These are phyloP conservation scores for Tetrahymena elliotti DNA, from an alignment of 73 alveolate species.

Conservation along the genomic window DNA sequence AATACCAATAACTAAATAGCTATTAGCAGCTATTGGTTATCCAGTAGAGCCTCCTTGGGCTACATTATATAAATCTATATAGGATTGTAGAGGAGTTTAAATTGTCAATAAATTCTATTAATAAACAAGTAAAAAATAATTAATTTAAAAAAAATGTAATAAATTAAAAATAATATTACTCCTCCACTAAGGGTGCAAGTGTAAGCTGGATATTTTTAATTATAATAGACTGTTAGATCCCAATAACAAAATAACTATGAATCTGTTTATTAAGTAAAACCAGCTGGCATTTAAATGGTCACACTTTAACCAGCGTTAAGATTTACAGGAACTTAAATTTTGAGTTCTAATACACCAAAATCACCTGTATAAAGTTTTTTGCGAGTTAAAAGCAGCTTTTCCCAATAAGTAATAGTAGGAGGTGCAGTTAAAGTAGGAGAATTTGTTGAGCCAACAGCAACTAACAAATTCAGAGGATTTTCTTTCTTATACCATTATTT, in stretches of 20 bases:
- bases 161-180: neutral
- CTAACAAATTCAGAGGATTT: constrained; percentile 8
- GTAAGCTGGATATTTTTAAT: neutral
- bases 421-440: constrained; percentile 1
- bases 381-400: constrained; percentile 12
- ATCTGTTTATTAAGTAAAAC: neutral
- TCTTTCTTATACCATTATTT: constrained; percentile 27
- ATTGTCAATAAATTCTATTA: neutral
- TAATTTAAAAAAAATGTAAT: neutral
- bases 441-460: neutral
- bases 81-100: neutral
- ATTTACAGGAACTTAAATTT: constrained; percentile 3
- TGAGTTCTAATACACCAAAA: constrained; percentile 13
- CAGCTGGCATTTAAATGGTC: constrained; percentile 1
- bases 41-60: constrained; percentile 1
- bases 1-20: neutral
- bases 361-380: neutral
- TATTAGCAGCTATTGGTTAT: neutral
- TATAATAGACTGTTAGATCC: constrained; percentile 24
- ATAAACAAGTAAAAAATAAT: neutral
- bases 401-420: constrained; percentile 14
- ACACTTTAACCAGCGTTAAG: constrained; percentile 12
- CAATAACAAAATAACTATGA: constrained; percentile 17
- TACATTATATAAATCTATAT: constrained; percentile 1
- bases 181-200: neutral